Evolutionary conservation across 441 rosid species (phyloP).

Genomic region (Pelargonium myrrhifolium): DNA sequence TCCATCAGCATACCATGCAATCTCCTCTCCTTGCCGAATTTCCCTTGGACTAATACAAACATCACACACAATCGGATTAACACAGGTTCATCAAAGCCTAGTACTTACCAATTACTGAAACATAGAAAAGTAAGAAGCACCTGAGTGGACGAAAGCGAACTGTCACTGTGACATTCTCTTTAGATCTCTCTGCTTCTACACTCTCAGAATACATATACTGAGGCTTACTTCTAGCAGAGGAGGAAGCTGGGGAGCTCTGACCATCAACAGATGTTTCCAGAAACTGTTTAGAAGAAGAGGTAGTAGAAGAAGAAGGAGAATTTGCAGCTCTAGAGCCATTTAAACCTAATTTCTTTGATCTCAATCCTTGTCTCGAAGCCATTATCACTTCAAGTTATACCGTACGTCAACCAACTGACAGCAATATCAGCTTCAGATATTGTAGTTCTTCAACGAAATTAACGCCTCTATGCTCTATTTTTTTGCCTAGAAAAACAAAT

Average conservation of each 20-base stretch:
- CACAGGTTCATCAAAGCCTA: background rate
- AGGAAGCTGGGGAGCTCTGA: slow-evolving; percentile 94
- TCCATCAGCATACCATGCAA: slow-evolving; percentile 99
- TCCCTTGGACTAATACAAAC: slow-evolving; percentile 74
- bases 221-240: slow-evolving; percentile 84
- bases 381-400: slow-evolving; percentile 36
- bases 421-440: slow-evolving; percentile 10
- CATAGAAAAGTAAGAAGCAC: slow-evolving; percentile 25
- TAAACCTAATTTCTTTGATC: slow-evolving; percentile 45
- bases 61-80: slow-evolving; percentile 21
- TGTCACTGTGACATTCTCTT: slow-evolving; percentile 91
- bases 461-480: background rate
- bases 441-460: slow-evolving; percentile 9
- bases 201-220: slow-evolving; percentile 56
- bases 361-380: slow-evolving; percentile 65
- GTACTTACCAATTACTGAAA: background rate
- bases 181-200: slow-evolving; percentile 48
- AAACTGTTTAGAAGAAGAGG: slow-evolving; percentile 78
- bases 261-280: slow-evolving; percentile 73
- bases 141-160: slow-evolving; percentile 97
- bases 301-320: slow-evolving; percentile 83
- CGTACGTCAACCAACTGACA: slow-evolving; percentile 18
- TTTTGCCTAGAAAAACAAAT: background rate
- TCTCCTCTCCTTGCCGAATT: slow-evolving; percentile 96
- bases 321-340: slow-evolving; percentile 48